phyloP scores from a whole-genome alignment of 1,284 basidiomycete genomes.

The Garcileccinum viscosum region DNA sequence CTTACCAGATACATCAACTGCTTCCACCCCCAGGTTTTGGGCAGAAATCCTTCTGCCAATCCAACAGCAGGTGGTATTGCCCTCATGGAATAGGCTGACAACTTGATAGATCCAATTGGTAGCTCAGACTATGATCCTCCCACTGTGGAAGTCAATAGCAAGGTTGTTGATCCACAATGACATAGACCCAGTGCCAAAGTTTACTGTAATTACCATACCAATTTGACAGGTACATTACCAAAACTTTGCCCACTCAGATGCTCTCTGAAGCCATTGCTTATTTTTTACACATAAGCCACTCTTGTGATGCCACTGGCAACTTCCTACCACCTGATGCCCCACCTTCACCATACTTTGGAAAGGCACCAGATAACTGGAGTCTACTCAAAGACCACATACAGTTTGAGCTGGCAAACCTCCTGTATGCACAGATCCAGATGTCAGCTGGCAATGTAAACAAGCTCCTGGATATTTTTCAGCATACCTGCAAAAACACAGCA shows the following conservation, averaged over 20 bases:
- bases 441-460: not conserved
- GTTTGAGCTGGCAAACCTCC: not conserved
- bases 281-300: not conserved
- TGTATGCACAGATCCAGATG: not conserved
- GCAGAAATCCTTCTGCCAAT: not conserved
- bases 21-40: not conserved
- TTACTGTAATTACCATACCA: not conserved
- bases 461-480: not conserved
- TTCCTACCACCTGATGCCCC: not conserved
- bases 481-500: not conserved
- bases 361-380: not conserved
- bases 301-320: not conserved
- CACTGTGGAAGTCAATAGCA: too few relatives aligned
- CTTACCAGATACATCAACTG: not conserved
- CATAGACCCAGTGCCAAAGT: not conserved
- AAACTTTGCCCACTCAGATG: too few relatives aligned
- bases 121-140: too few relatives aligned
- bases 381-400: not conserved
- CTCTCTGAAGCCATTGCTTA: too few relatives aligned
- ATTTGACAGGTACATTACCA: not conserved
- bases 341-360: not conserved
- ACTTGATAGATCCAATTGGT: too few relatives aligned
- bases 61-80: not conserved
- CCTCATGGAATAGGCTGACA: too few relatives aligned
- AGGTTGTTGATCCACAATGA: not conserved